Evolutionary conservation across 2,329 filamentous ascomycete species (phyloP), one percentile per base, ranked within the genome.

Genomic region (Penicillium sp.): DNA sequence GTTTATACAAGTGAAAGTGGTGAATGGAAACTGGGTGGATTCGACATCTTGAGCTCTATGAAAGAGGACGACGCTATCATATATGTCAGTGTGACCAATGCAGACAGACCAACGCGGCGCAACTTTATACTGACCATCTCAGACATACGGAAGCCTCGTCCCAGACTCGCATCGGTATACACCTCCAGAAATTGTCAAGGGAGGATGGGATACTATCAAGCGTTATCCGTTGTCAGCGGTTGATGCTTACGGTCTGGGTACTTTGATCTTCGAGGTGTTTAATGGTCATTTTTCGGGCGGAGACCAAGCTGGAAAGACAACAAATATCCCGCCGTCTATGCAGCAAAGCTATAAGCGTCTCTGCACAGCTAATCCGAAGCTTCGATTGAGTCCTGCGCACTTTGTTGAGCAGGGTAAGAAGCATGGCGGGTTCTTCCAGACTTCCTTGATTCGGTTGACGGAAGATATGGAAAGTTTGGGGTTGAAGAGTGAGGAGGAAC

Each of bases 51-150:
- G 52, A 97, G 92, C 74, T 97, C 89, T 30, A 87, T 97, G 75
- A 97, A 97, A 66, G 94, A 97, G 51, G 92, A 97, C 55, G 91
- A 97, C 63, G 91, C 92, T 8, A 80, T 96, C 41, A 92, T 99
- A 66, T 97, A 95, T 68, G 87, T 90, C 56, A 56, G 75, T 69
- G 23, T 13, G n/a, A n/a, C n/a, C n/a, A n/a, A n/a, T n/a, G n/a
- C n/a, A n/a, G n/a, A n/a, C n/a, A n/a, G n/a, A n/a, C n/a, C n/a
- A n/a, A n/a, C n/a, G n/a, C n/a, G n/a, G n/a, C n/a, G n/a, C n/a
- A n/a, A n/a, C n/a, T 33, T 17, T 23, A 32, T 60, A 47, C 53
- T 56, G 3, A 54, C 34, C 56, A 67, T 52, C 27, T 8, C 58
- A 94, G 86, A 94, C 84, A 44, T 95, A 92, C 67, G 93, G 92